Conservation (phyloP, 176 grass and related monocot species). For the Urochloa ruziziensis region DNA sequence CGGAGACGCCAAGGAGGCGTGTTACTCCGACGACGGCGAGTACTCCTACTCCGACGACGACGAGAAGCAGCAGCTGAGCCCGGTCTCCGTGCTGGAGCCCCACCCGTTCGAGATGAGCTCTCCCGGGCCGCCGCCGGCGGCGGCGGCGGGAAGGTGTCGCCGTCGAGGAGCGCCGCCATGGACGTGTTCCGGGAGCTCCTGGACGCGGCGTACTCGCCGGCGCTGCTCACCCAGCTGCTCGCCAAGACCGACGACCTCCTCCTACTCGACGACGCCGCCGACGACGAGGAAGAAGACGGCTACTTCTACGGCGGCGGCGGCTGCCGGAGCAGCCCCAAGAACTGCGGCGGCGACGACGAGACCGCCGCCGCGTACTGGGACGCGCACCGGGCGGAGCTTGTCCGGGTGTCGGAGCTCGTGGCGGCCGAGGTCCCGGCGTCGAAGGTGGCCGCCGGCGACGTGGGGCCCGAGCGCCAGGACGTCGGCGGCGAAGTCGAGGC, state of each 20-base stretch:
- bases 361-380: slow-evolving; percentile 31
- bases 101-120: slow-evolving; percentile 43
- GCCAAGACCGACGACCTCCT: slow-evolving; percentile 32
- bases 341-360: too few relatives aligned
- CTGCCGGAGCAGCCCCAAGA: slow-evolving; percentile 12
- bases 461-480: slow-evolving; percentile 16
- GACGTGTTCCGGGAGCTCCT: slow-evolving; percentile 59
- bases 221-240: slow-evolving; percentile 41
- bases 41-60: slow-evolving; percentile 31
- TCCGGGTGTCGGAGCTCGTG: slow-evolving; percentile 26
- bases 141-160: slow-evolving; percentile 14
- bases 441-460: not conserved
- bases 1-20: not conserved
- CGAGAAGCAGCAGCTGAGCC: slow-evolving; percentile 75
- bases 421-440: slow-evolving; percentile 28
- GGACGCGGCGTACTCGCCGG: slow-evolving; percentile 56
- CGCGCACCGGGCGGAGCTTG: slow-evolving; percentile 20
- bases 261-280: not conserved
- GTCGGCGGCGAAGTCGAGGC: slow-evolving; percentile 2
- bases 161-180: slow-evolving; percentile 36
- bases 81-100: slow-evolving; percentile 76
- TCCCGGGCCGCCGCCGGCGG: too few relatives aligned
- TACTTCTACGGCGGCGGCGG: not conserved
- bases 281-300: not conserved
- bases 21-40: not conserved